Evolutionary conservation across 2,329 filamentous ascomycete species (phyloP), one percentile per base, ranked within the genome.

Genomic region (Claviceps pazoutovae): DNA sequence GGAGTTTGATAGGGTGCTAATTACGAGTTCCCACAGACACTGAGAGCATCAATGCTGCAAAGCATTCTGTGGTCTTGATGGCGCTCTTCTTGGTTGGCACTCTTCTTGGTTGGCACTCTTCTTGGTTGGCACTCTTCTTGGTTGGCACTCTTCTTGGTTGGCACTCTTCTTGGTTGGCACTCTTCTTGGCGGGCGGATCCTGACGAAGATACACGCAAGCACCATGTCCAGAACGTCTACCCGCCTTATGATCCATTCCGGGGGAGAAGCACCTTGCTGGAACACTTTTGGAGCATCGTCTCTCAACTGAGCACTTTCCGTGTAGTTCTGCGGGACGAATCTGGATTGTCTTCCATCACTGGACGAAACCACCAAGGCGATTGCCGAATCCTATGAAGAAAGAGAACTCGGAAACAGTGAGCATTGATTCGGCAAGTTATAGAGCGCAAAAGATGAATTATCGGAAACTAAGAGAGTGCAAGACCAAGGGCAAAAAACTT

Each of bases 1-100:
- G 80, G 36, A 89, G 80, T 56, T 95, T 80, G 59, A 96, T 95
- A 59, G 83, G 86, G 65, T 96, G 90, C 90, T 90, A 95, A 60
- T 95, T 95, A 3, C 65, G 69, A 64, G 60, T 87, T 94, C 5
- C 89, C 90, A 9, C 9, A 57, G 79, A 71, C 4, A 54, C 66
- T 57, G 46, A 43, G 34, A 34, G 64, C 64, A 23, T 47, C 7
- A 11, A 21, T 19, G n/a, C 74, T 72, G 5, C 68, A 49, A 16
- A 54, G 30, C 14, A 53, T 61, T 39, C 72, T 70, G 2, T 72
- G 14, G 82, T 79, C 21, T 79, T 66, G 6, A n/a, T n/a, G n/a
- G n/a, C n/a, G n/a, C n/a, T n/a, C n/a, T n/a, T 90, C 60, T 90
- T 34, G 30, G 30, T 21, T 21, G 21, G 21, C 21, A 1, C 21